Base-by-base conservation (phyloP, 768 basidiomycete species). In the Xerocomellus dryophilus region DNA sequence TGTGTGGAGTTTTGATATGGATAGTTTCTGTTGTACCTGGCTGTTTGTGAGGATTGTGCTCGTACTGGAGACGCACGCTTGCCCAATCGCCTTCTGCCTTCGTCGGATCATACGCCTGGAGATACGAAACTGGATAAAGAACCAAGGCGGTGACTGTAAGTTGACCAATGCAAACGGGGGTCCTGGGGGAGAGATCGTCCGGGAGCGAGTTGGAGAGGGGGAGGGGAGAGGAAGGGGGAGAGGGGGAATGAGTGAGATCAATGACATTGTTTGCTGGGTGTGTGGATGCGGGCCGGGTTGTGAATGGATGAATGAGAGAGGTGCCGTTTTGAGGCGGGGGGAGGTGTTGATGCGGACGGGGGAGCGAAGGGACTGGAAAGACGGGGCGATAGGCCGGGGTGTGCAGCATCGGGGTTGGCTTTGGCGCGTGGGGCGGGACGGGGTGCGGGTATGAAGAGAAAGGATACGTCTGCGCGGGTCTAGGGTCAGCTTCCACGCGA, bases 111-210 rank as follows among this genome's bases (percentile, higher is more conserved):
- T 75, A 78, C 21, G 74, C 73, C 42, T 72, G 66, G 34, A 93
- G 72, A 67, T 91, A 93, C 27, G 79, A 65, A 17, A 88, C 81
- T 8, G 88, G 91, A 68, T 92, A 90, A n/a, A 93, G 77, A 32
- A 95, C 83, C 25, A 95, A 81, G 14, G 90, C 92, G 17, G 88
- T 90, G 18, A 86, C 85, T n/a, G 78, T 77, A 34, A 95, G 76
- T 54, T 90, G 86, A 1, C 93, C 93, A 44, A 95, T 93, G 68
- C 93, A 95, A 48, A 95, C 84, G 15, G 90, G 88, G 0, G 88
- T 90, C 73, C 86, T 90, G 14, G 86, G 88, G 7, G 87, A 78
- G 17, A 90, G 70, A 42, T 89, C 85, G 9, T 76, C 73, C 3
- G 83, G 80, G 2, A 84, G 71, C 11, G 66, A 43, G 6, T 62